A percentile compares a stretch with the other conserved stretches of the same genome.
Evolutionary conservation across 345 rosid species (phyloP).

Genomic region (Mercurialis annua): DNA sequence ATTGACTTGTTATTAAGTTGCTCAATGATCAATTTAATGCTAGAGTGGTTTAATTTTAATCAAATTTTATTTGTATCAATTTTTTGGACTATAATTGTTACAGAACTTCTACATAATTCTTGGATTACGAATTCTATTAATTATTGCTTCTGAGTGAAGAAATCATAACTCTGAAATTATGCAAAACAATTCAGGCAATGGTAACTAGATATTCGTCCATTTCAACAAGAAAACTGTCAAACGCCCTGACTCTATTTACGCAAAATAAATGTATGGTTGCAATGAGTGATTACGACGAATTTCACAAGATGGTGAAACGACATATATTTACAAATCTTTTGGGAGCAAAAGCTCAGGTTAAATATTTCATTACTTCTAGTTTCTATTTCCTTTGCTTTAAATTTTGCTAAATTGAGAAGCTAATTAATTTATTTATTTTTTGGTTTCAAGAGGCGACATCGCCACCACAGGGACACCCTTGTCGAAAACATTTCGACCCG

Average conservation of each 20-base stretch:
- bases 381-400: background rate
- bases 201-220: conserved; percentile 73
- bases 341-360: conserved; percentile 80
- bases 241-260: conserved; percentile 62
- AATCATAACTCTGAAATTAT: too few species aligned
- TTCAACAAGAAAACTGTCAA: conserved; percentile 70
- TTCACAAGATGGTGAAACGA: conserved; percentile 65
- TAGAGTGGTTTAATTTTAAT: too few species aligned
- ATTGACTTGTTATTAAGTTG: too few species aligned
- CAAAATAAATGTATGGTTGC: conserved; percentile 78
- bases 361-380: background rate
- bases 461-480: conserved; percentile 55
- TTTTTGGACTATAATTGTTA: too few species aligned
- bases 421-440: background rate
- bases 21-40: too few species aligned
- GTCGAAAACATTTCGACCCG: conserved; percentile 44
- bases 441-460: conserved; percentile 48
- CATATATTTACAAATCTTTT: conserved; percentile 48
- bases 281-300: conserved; percentile 74
- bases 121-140: too few species aligned
- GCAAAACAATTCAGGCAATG: conserved; percentile 92
- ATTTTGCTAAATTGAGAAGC: background rate
- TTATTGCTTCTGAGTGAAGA: too few species aligned
- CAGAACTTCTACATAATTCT: too few species aligned
- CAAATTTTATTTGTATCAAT: too few species aligned